Evolutionary conservation across 2,329 filamentous ascomycete species (phyloP).

Genomic region (Sporothrix pseudoabietina): DNA sequence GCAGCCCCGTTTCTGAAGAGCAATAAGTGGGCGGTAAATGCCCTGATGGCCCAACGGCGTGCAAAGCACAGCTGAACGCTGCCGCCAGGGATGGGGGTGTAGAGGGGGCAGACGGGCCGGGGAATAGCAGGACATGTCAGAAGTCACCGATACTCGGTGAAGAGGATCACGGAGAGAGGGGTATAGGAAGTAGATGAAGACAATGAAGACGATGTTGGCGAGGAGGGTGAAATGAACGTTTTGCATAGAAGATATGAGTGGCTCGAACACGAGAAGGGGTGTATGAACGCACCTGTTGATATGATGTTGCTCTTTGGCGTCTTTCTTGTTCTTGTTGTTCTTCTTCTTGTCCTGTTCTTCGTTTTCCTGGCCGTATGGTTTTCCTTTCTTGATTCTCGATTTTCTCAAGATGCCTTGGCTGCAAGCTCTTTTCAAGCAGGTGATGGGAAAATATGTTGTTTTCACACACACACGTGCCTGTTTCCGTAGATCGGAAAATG

Average conservation of each 20-base stretch:
- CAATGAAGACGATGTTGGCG: not conserved
- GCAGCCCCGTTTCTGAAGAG: conserved; percentile 22
- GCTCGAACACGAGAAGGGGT: not conserved
- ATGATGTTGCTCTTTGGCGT: not conserved
- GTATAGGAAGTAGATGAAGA: not conserved
- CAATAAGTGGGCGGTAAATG: conserved; percentile 1
- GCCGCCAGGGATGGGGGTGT: conserved; percentile 28
- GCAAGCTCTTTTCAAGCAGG: not conserved
- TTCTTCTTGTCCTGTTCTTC: not conserved
- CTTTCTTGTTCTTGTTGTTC: not conserved
- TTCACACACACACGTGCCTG: conserved; percentile 2
- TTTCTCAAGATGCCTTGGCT: not conserved
- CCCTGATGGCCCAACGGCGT: conserved; percentile 4
- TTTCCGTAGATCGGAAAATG: not conserved
- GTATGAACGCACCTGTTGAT: not conserved
- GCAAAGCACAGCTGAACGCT: conserved; percentile 31
- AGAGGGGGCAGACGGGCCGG: not conserved
- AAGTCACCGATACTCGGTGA: conserved; percentile 5
- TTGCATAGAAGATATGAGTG: not conserved
- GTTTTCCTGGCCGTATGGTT: too few species aligned
- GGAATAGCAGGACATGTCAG: not conserved
- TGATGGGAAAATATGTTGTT: not conserved
- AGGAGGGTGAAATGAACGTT: not conserved
- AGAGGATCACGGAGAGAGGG: not conserved
- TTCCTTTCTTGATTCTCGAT: not conserved